Evolutionary conservation across 108 stramenopile genomes (phyloP).

Genomic region (Stephanodiscus triporus): DNA sequence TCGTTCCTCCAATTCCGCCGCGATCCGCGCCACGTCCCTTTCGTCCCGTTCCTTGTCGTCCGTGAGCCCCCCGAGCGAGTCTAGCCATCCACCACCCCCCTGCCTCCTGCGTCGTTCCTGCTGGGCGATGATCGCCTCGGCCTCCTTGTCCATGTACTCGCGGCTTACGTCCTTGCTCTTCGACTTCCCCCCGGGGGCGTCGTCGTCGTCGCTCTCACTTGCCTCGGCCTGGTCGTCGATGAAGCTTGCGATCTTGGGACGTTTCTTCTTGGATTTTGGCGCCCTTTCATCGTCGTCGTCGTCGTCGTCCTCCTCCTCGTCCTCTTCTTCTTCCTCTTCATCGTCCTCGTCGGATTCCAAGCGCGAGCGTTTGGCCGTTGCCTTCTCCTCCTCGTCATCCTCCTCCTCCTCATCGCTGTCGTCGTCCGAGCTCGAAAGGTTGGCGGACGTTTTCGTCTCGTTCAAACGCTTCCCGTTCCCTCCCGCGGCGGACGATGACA

Average conservation of each 20-base stretch:
- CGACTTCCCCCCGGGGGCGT: constrained; percentile 68
- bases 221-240: constrained; percentile 92
- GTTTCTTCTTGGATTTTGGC: constrained; percentile 51
- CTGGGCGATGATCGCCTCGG: constrained; percentile 77
- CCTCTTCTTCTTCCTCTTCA: constrained; percentile 69
- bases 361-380: constrained; percentile 31
- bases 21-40: constrained; percentile 67
- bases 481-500: not conserved
- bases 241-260: constrained; percentile 63
- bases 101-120: constrained; percentile 83
- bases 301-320: constrained; percentile 41
- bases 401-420: constrained; percentile 26
- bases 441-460: constrained; percentile 19
- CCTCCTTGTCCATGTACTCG: constrained; percentile 89
- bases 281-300: constrained; percentile 31
- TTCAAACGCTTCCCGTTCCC: too few relatives aligned
- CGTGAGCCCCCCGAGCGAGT: constrained; percentile 29
- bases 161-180: constrained; percentile 72
- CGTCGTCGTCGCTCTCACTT: constrained; percentile 82
- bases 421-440: constrained; percentile 30
- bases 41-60: constrained; percentile 46
- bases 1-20: constrained; percentile 84
- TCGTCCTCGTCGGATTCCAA: constrained; percentile 69
- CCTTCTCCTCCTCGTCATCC: constrained; percentile 21
- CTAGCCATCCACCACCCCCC: constrained; percentile 57